A percentile compares a stretch with the other conserved stretches of the same genome.
phyloP scores from a whole-genome alignment of 257 asterid genomes.

The Solanum chilense region DNA sequence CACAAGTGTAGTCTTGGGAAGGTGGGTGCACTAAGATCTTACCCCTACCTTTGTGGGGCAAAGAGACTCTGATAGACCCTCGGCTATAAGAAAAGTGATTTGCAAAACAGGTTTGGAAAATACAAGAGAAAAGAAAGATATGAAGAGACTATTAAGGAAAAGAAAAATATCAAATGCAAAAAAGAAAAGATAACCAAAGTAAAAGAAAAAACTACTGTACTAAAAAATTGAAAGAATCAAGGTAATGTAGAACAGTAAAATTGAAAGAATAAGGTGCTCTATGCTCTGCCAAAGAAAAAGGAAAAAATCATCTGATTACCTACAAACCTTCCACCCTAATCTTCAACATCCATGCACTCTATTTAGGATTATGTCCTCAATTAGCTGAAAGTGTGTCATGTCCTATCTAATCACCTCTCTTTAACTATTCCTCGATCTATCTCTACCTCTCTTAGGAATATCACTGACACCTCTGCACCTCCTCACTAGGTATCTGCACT shows the following conservation, averaged over 20 bases:
- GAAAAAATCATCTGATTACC: not conserved
- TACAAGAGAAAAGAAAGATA: not conserved
- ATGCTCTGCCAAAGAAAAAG: not conserved
- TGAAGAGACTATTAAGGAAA: not conserved
- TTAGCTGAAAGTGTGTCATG: not conserved
- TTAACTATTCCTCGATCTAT: not conserved
- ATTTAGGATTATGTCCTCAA: not conserved
- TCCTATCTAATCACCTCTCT: not conserved
- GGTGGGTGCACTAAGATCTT: not conserved
- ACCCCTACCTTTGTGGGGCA: not conserved
- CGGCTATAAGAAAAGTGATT: not conserved
- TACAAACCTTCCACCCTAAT: not conserved
- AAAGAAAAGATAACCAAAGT: not conserved
- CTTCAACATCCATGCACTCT: not conserved
- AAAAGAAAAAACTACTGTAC: not conserved
- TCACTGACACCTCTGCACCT: not conserved
- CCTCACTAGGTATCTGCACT: not conserved
- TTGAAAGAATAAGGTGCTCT: not conserved
- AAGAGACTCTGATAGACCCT: not conserved
- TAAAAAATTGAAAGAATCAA: not conserved
- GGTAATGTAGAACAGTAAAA: not conserved
- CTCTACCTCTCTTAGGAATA: not conserved
- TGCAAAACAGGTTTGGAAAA: not conserved
- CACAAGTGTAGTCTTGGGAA: not conserved
- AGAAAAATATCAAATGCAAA: not conserved